These are phyloP conservation scores for Podaxis sp. DNA, from an alignment of 768 basidiomycete genomes.

Conservation along the genomic window DNA sequence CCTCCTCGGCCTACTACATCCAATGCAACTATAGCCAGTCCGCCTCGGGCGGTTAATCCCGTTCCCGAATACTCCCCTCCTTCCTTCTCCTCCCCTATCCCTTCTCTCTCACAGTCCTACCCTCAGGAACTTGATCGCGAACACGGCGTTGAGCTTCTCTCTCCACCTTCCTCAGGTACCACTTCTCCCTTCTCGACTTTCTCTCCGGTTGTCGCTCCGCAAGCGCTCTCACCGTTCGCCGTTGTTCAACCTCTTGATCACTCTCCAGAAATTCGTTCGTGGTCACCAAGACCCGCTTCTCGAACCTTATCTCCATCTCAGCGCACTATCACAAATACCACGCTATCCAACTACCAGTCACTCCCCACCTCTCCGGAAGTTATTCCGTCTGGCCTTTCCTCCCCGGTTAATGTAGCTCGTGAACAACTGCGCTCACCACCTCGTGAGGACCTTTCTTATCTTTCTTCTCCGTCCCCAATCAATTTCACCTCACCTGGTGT, in stretches of 20 bases:
- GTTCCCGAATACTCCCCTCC: conserved; percentile 5
- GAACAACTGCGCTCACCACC: not conserved
- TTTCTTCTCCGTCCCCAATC: conserved; percentile 11
- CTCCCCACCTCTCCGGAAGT: conserved; percentile 2
- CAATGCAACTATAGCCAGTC: conserved; percentile 11
- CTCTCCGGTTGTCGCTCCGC: conserved; percentile 15
- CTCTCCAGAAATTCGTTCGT: conserved; percentile 2
- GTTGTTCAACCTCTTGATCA: conserved; percentile 7
- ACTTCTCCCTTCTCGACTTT: conserved; percentile 17
- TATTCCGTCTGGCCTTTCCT: conserved; percentile 1
- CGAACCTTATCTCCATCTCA: conserved; percentile 7
- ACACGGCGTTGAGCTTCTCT: conserved; percentile 42
- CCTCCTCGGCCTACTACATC: conserved; percentile 8
- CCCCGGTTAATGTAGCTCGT: not conserved
- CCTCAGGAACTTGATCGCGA: conserved; percentile 44
- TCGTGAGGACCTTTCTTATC: not conserved
- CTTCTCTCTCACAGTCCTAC: conserved; percentile 43
- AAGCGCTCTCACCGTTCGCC: conserved; percentile 13
- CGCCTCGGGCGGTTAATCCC: not conserved
- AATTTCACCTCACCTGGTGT: conserved; percentile 13
- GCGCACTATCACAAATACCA: conserved; percentile 2
- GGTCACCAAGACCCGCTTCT: conserved; percentile 2
- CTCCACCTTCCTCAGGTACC: conserved; percentile 29
- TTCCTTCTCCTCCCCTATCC: conserved; percentile 26
- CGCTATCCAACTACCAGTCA: not conserved